These are phyloP conservation scores for Aspergillus persii DNA, from an alignment of 2,329 filamentous ascomycete species.

Conservation along the genomic window DNA sequence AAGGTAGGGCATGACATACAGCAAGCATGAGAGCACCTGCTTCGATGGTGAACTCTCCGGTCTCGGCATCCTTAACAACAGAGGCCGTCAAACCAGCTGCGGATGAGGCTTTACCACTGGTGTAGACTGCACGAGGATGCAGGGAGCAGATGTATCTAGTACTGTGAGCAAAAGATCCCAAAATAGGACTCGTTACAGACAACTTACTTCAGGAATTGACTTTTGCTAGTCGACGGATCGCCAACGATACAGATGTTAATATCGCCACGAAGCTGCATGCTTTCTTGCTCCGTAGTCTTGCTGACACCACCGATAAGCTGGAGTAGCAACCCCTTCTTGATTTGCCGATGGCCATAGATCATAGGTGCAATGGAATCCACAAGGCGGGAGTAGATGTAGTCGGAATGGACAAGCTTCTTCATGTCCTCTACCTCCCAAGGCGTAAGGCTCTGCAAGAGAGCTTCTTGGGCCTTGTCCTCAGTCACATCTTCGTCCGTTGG, in stretches of 20 bases:
- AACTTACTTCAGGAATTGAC: slow-evolving; percentile 81
- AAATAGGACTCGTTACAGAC: not conserved
- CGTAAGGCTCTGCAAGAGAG: slow-evolving; percentile 82
- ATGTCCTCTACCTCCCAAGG: slow-evolving; percentile 86
- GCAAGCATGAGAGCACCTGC: slow-evolving; percentile 97
- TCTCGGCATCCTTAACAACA: slow-evolving; percentile 97
- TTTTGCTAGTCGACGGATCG: slow-evolving; percentile 95
- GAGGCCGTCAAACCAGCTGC: slow-evolving; percentile 96
- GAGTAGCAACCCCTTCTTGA: slow-evolving; percentile 93
- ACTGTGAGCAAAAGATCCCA: not conserved
- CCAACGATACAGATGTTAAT: slow-evolving; percentile 99
- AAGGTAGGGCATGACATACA: slow-evolving; percentile 35
- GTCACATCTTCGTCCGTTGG: slow-evolving; percentile 67
- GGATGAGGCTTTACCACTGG: slow-evolving; percentile 94
- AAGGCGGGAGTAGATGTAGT: slow-evolving; percentile 89
- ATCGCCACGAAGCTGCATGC: slow-evolving; percentile 92
- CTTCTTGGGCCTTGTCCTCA: slow-evolving; percentile 83
- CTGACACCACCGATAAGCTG: slow-evolving; percentile 95
- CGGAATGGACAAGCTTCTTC: slow-evolving; percentile 87
- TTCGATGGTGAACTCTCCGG: slow-evolving; percentile 97
- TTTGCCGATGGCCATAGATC: slow-evolving; percentile 94
- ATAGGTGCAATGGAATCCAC: slow-evolving; percentile 94
- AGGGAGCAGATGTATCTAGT: slow-evolving; percentile 84
- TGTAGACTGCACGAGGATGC: slow-evolving; percentile 94
- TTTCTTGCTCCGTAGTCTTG: slow-evolving; percentile 80